phyloP scores from a whole-genome alignment of 2,329 filamentous ascomycete species.

The Dactylellina haptotyla region DNA sequence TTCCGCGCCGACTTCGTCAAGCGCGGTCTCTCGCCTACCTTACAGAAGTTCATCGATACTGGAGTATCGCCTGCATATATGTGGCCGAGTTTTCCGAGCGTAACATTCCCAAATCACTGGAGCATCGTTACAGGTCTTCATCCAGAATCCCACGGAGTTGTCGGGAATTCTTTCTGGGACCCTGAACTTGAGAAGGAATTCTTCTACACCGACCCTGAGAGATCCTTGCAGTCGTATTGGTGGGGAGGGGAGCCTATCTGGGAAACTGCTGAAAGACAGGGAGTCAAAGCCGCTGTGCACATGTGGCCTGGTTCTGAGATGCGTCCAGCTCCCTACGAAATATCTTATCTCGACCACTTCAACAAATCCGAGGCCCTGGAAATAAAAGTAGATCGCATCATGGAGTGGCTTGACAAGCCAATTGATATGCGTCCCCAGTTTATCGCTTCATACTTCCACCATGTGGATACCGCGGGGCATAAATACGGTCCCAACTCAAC shows the following conservation, averaged over 20 bases:
- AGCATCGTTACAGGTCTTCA: constrained; percentile 91
- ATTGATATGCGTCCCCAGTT: constrained; percentile 79
- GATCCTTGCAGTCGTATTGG: constrained; percentile 87
- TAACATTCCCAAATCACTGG: constrained; percentile 97
- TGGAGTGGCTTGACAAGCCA: constrained; percentile 85
- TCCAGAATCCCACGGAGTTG: constrained; percentile 90
- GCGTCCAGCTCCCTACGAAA: constrained; percentile 77
- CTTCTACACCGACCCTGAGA: constrained; percentile 80
- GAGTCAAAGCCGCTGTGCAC: constrained; percentile 82
- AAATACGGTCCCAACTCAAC: constrained; percentile 93
- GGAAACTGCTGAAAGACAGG: constrained; percentile 87
- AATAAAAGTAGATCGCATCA: constrained; percentile 79
- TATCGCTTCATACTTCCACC: constrained; percentile 92
- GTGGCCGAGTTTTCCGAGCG: constrained; percentile 91
- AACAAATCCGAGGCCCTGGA: constrained; percentile 79
- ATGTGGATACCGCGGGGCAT: constrained; percentile 89
- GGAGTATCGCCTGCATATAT: constrained; percentile 93
- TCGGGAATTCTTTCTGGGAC: constrained; percentile 96
- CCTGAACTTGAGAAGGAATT: constrained; percentile 80
- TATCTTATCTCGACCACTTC: constrained; percentile 83
- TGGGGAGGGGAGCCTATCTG: constrained; percentile 95
- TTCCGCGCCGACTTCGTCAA: constrained; percentile 94
- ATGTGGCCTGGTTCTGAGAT: constrained; percentile 99
- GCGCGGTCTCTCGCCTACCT: constrained; percentile 81
- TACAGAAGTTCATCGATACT: constrained; percentile 79